Percentiles rank a stretch among this genome's conserved stretches.
Evolutionary conservation across 2,329 filamentous ascomycete genomes (phyloP).

Genomic region (Ceratocystis ficicola): DNA sequence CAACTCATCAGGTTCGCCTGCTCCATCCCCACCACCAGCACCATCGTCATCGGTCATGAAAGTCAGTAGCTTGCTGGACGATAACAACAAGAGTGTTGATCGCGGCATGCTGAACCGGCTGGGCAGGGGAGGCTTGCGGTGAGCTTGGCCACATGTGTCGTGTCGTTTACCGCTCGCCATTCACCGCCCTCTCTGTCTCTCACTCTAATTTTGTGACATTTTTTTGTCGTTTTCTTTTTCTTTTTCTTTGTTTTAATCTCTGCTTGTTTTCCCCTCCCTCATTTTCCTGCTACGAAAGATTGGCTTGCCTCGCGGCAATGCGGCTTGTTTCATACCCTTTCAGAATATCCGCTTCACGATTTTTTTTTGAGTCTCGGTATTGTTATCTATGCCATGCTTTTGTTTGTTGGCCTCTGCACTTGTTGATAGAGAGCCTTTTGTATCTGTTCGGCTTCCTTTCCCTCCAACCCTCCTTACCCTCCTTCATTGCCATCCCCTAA

Average conservation of each 20-base stretch:
- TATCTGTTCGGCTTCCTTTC: constrained; percentile 1
- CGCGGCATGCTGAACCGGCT: constrained; percentile 19
- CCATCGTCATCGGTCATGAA: constrained; percentile 9
- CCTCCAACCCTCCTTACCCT: background rate
- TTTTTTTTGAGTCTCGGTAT: constrained; percentile 1
- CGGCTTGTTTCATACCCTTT: constrained; percentile 11
- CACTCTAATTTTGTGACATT: background rate
- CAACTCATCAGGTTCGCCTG: background rate
- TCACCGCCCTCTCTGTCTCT: background rate
- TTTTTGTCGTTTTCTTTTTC: background rate
- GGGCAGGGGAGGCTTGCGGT: constrained; percentile 12
- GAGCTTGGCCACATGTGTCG: background rate
- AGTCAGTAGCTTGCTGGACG: constrained; percentile 5
- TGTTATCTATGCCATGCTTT: constrained; percentile 4
- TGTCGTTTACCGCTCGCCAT: no score
- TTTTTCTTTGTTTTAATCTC: background rate
- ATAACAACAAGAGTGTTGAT: constrained; percentile 15
- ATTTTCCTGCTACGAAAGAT: constrained; percentile 12
- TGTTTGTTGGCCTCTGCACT: constrained; percentile 10
- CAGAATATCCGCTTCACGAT: constrained; percentile 15
- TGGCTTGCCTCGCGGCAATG: constrained; percentile 12
- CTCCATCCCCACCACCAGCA: constrained; percentile 1
- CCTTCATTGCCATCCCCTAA: background rate
- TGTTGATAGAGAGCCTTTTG: constrained; percentile 4
- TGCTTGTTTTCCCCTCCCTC: constrained; percentile 3